Base-by-base conservation (phyloP, 2,329 filamentous ascomycete genomes). In the Rhexocercosporidium sp. region DNA sequence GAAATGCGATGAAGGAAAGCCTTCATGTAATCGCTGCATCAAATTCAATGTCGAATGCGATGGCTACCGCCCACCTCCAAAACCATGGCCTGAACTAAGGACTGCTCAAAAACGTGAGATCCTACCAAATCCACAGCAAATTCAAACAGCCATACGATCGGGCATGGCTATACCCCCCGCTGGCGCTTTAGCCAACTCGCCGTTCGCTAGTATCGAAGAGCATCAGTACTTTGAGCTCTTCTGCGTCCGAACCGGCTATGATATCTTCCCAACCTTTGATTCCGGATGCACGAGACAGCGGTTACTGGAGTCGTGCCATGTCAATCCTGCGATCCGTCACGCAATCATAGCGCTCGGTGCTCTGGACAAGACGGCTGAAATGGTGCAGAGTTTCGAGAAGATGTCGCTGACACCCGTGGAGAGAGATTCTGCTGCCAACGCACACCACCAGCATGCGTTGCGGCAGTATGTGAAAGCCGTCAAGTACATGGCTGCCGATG, bases 1-100 rank as follows among this genome's bases (percentile, higher is more conserved):
- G 6, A 72, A 72, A 68, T 72, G 71, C 53, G 71, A 71, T 51
- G 71, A 72, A 64, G 65, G 49, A 16, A 71, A 62, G 25, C 71
- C 71, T 18, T 31, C 47, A 20, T 73, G 70, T 49, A 59, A 66
- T 16, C 68, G 67, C 34, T 71, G 70, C 44, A 59, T 64, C 25
- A 68, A 64, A 62, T 70, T 70, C 39, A 65, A 64, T 2, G 66
- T 70, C 34, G 51, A 53, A 16, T 71, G 70, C 62, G 67, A 68
- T 51, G 69, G 70, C 29, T 72, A 70, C 12, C 34, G 29, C 41
- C 60, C 51, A 31, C 41, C 59, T 31, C 41, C 44, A 5, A 61
- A 49, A 29, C 9, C n/a, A 20, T 51, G 34, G 54, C 5, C 31
- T 14, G 54, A 54, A 49, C 25, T 16, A 27, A 47, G 27, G 20